A percentile compares a stretch with the other conserved stretches of the same genome.
Evolutionary conservation across 345 rosid species (phyloP).

Genomic region (Hypericum androsaemum): DNA sequence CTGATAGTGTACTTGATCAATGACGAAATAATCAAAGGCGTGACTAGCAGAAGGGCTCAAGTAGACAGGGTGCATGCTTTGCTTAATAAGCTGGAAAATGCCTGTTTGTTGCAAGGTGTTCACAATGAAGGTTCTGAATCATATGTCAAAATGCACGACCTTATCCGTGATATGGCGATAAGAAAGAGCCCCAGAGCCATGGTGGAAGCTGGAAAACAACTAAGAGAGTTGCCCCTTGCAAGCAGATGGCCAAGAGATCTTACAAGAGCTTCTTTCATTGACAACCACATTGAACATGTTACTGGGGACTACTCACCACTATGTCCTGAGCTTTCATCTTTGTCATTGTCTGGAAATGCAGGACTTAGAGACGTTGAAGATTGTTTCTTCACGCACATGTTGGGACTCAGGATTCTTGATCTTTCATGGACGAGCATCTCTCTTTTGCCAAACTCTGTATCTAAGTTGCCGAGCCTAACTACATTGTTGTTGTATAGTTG

Average conservation of each 20-base stretch:
- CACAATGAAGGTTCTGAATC: background rate
- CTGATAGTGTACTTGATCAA: background rate
- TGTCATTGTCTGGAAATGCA: background rate
- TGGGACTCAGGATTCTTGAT: background rate
- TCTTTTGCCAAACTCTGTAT: background rate
- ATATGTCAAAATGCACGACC: background rate
- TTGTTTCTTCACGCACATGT: background rate
- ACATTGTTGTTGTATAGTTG: background rate
- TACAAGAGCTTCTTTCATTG: constrained; percentile 11
- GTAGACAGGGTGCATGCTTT: background rate
- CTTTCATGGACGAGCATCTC: background rate
- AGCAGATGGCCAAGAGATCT: constrained; percentile 4
- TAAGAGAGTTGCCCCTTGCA: background rate
- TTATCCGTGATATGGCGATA: background rate
- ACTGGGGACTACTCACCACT: constrained; percentile 2
- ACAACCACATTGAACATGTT: background rate
- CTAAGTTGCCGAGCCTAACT: background rate
- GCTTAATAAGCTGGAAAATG: background rate
- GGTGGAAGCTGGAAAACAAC: background rate
- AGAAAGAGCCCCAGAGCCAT: background rate
- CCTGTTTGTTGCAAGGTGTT: background rate
- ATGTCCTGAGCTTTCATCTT: constrained; percentile 5
- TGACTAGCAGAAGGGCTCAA: background rate
- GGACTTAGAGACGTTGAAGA: background rate
- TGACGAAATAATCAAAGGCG: background rate